phyloP scores from a whole-genome alignment of 2,329 filamentous ascomycete species.

The Hansfordia pulvinata region DNA sequence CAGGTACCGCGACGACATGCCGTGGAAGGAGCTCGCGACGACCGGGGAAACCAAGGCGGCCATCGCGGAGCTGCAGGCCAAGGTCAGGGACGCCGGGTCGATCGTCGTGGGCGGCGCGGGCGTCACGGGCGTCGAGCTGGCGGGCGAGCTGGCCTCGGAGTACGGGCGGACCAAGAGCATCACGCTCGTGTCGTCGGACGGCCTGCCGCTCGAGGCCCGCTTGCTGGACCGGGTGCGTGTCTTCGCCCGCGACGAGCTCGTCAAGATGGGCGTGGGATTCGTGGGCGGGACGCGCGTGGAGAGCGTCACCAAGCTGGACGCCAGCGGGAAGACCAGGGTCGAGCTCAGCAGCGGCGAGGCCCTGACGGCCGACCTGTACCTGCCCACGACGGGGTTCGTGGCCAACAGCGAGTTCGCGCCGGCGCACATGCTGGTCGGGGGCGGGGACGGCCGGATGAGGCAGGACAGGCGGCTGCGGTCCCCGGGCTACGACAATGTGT shows the following conservation, averaged over 20 bases:
- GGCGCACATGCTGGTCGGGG: constrained; percentile 17
- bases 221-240: constrained; percentile 23
- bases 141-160: constrained; percentile 34
- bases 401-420: constrained; percentile 32
- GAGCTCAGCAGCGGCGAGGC: constrained; percentile 19
- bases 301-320: constrained; percentile 2
- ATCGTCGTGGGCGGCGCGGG: constrained; percentile 40
- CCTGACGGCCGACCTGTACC: constrained; percentile 27
- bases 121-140: constrained; percentile 33
- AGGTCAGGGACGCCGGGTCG: constrained; percentile 26
- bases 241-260: constrained; percentile 22
- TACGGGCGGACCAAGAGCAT: constrained; percentile 33
- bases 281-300: constrained; percentile 24
- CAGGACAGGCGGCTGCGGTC: constrained; percentile 23
- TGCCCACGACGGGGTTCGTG: constrained; percentile 29
- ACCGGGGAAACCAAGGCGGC: constrained; percentile 25
- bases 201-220: constrained; percentile 22
- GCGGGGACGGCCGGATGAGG: constrained; percentile 20
- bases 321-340: constrained; percentile 13
- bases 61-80: constrained; percentile 20
- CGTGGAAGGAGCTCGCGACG: constrained; percentile 32
- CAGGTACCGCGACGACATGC: constrained; percentile 25
- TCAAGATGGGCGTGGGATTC: constrained; percentile 27
- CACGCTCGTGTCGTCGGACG: constrained; percentile 23
- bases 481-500: constrained; percentile 23